Conservation (phyloP, 2,329 filamentous ascomycete species). For the Metarhizium humberi region DNA sequence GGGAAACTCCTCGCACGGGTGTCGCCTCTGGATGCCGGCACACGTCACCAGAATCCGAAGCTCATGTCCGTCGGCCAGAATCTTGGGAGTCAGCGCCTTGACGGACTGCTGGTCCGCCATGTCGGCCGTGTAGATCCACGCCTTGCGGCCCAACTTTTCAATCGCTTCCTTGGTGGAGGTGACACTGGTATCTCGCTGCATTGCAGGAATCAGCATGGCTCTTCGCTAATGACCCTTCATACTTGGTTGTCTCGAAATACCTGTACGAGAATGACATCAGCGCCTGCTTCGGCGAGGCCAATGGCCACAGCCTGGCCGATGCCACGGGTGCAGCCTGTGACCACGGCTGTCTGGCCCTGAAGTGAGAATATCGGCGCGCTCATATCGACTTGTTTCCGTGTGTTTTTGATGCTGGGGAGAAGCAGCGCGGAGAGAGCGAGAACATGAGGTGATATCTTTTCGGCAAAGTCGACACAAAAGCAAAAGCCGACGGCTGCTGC, state of each 20-base stretch:
- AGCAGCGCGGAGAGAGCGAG: not conserved
- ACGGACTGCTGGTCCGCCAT: slow-evolving; percentile 54
- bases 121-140: slow-evolving; percentile 60
- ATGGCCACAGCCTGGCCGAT: slow-evolving; percentile 49
- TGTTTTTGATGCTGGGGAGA: not conserved
- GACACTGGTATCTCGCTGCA: slow-evolving; percentile 31
- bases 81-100: slow-evolving; percentile 45
- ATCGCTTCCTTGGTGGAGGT: slow-evolving; percentile 51
- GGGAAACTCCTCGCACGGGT: slow-evolving; percentile 67
- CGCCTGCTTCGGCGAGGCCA: slow-evolving; percentile 49
- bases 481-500: too few relatives aligned
- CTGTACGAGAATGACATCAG: slow-evolving; percentile 46
- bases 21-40: slow-evolving; percentile 75
- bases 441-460: too few relatives aligned
- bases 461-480: too few relatives aligned
- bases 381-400: not conserved
- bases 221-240: too few relatives aligned
- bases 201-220: not conserved
- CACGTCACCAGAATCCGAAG: slow-evolving; percentile 79
- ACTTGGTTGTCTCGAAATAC: slow-evolving; percentile 17
- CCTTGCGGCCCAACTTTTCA: slow-evolving; percentile 56
- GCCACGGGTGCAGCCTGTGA: slow-evolving; percentile 49
- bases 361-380: slow-evolving; percentile 39
- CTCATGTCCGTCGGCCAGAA: slow-evolving; percentile 53
- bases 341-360: slow-evolving; percentile 44